Percentiles rank a stretch among this genome's conserved stretches.
phyloP scores from a whole-genome alignment of 352 stramenopile genomes.

The Pythium phragmitis region DNA sequence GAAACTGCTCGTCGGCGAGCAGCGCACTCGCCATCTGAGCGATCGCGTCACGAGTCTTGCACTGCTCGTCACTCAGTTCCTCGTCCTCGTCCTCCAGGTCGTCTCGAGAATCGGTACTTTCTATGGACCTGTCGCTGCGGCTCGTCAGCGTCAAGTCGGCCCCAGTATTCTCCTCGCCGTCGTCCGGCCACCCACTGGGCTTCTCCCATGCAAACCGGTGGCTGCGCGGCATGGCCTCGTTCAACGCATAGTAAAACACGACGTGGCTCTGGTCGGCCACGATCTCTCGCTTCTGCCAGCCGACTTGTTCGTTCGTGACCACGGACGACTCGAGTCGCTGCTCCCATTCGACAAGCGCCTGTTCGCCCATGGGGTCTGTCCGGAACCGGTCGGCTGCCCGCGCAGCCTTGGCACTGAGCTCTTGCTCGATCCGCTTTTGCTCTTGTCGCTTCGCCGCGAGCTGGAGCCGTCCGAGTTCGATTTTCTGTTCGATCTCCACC shows the following conservation, averaged over 20 bases:
- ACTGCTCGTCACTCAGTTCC: conserved; percentile 24
- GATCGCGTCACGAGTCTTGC: conserved; percentile 32
- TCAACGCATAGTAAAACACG: conserved; percentile 69
- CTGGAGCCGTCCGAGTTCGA: conserved; percentile 49
- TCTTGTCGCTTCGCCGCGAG: conserved; percentile 64
- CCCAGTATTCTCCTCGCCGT: conserved; percentile 12
- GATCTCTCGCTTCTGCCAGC: conserved; percentile 66
- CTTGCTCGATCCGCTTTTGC: conserved; percentile 56
- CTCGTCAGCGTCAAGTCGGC: conserved; percentile 14
- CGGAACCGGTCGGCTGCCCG: conserved; percentile 29
- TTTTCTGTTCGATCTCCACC: conserved; percentile 64
- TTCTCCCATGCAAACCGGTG: conserved; percentile 54
- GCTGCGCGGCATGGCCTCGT: conserved; percentile 38
- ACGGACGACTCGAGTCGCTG: conserved; percentile 41
- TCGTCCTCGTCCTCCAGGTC: conserved; percentile 6
- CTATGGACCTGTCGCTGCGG: conserved; percentile 15
- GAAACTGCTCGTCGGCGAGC: conserved; percentile 61
- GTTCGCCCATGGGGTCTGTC: conserved; percentile 26
- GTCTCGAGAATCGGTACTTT: conserved; percentile 5
- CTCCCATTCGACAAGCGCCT: conserved; percentile 45
- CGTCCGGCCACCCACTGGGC: conserved; percentile 38
- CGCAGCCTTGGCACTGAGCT: conserved; percentile 41
- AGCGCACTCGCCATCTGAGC: conserved; percentile 36
- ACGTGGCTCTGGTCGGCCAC: conserved; percentile 44
- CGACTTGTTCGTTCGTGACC: conserved; percentile 44